A percentile compares a stretch with the other conserved stretches of the same genome.
phyloP scores from a whole-genome alignment of 1,284 basidiomycete species.

The Melanopsichium pennsylvanicum region DNA sequence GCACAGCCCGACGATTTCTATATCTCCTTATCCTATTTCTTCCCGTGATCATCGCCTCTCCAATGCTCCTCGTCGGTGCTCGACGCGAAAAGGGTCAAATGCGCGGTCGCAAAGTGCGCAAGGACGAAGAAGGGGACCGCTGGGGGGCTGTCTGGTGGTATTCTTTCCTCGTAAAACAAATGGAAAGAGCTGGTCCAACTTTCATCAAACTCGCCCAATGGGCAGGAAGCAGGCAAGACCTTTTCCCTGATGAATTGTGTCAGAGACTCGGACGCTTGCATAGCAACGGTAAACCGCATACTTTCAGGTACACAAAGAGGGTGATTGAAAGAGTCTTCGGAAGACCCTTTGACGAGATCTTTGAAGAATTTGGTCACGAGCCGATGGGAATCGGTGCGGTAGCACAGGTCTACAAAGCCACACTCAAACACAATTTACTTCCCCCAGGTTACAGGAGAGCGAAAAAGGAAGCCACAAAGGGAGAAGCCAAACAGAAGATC shows the following conservation, averaged over 20 bases:
- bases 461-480: constrained; percentile 29
- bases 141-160: constrained; percentile 82
- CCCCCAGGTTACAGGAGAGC: constrained; percentile 69
- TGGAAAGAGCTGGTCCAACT: constrained; percentile 94
- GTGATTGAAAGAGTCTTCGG: constrained; percentile 84
- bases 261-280: constrained; percentile 85
- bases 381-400: constrained; percentile 98
- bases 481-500: constrained; percentile 26
- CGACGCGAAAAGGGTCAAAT: constrained; percentile 48
- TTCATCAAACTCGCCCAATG: constrained; percentile 99
- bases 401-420: constrained; percentile 91
- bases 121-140: constrained; percentile 49
- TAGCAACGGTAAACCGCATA: constrained; percentile 85
- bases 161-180: constrained; percentile 81
- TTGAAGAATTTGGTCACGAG: constrained; percentile 83
- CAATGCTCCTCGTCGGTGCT: constrained; percentile 80
- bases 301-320: constrained; percentile 79
- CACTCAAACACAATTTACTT: constrained; percentile 81
- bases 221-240: constrained; percentile 92
- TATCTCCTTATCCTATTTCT: constrained; percentile 84
- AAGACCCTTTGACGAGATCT: constrained; percentile 80
- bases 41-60: constrained; percentile 83
- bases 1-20: constrained; percentile 83
- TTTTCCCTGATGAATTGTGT: constrained; percentile 93
- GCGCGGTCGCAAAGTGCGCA: constrained; percentile 39